Evolutionary conservation across 495 filamentous ascomycete species (phyloP).

Genomic region (Penicillium robsamsonii): DNA sequence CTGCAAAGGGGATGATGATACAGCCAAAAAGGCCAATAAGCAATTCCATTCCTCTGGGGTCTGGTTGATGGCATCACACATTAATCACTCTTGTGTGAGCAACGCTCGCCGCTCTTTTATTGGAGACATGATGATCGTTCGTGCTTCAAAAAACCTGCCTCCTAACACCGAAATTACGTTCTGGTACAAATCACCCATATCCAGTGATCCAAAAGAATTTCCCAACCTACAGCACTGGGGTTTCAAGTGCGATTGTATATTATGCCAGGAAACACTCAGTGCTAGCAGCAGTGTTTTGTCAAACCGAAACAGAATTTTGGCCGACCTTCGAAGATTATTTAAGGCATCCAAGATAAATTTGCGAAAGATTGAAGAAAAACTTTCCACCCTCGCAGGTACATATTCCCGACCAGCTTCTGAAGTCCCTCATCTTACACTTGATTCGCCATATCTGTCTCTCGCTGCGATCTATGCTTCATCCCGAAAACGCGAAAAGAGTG

Average conservation of each 20-base stretch:
- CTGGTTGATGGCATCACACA: slow-evolving; percentile 54
- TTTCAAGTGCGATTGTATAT: slow-evolving; percentile 46
- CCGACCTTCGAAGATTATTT: slow-evolving; percentile 11
- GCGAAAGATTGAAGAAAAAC: slow-evolving; percentile 16
- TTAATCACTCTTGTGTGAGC: slow-evolving; percentile 54
- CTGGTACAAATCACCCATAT: slow-evolving; percentile 33
- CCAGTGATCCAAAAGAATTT: slow-evolving; percentile 13
- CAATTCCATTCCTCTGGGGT: slow-evolving; percentile 42
- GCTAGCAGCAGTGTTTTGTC: slow-evolving; percentile 1
- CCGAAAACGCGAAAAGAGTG: slow-evolving; percentile 10
- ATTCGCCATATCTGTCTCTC: slow-evolving; percentile 27
- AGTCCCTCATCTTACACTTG: slow-evolving; percentile 34
- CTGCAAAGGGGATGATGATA: slow-evolving; percentile 10
- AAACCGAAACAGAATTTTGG: slow-evolving; percentile 15
- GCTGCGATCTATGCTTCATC: slow-evolving; percentile 18
- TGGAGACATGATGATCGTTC: slow-evolving; percentile 58
- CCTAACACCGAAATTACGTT: slow-evolving; percentile 50
- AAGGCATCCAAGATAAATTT: neutral
- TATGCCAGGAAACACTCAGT: slow-evolving; percentile 36
- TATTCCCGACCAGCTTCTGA: slow-evolving; percentile 24
- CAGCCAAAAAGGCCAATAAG: slow-evolving; percentile 7
- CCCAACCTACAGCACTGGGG: slow-evolving; percentile 38
- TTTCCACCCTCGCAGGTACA: slow-evolving; percentile 28
- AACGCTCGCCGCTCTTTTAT: slow-evolving; percentile 51
- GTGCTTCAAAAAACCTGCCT: slow-evolving; percentile 46